phyloP scores from a whole-genome alignment of 176 grass and related monocot species.

The Bothriochloa decipiens region DNA sequence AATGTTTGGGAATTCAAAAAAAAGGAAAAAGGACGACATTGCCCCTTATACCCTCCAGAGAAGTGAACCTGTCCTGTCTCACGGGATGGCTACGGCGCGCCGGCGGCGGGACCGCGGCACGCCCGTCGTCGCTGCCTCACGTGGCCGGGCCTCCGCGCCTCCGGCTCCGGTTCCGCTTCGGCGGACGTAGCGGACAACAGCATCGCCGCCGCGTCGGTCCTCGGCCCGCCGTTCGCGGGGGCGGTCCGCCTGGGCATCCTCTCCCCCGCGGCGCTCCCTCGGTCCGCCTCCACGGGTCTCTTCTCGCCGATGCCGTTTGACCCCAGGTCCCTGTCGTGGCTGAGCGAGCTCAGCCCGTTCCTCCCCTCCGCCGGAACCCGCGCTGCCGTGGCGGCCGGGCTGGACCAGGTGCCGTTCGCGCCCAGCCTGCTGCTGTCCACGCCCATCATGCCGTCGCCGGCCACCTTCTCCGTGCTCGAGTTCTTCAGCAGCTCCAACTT shows the following conservation, averaged over 20 bases:
- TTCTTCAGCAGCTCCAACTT: slow-evolving; percentile 46
- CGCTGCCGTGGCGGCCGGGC: not conserved
- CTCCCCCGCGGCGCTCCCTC: slow-evolving; percentile 64
- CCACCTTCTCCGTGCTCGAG: slow-evolving; percentile 40
- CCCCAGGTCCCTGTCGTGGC: slow-evolving; percentile 50
- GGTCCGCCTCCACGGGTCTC: slow-evolving; percentile 48
- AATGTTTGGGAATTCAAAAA: too few species aligned
- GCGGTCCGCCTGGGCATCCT: slow-evolving; percentile 60
- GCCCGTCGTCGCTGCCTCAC: too few species aligned
- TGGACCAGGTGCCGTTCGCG: slow-evolving; percentile 19
- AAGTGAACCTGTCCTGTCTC: too few species aligned
- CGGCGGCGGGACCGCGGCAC: too few species aligned
- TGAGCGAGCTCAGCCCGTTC: slow-evolving; percentile 76
- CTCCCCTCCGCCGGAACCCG: slow-evolving; percentile 39
- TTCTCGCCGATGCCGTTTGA: slow-evolving; percentile 83
- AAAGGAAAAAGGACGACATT: too few species aligned
- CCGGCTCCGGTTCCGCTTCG: not conserved
- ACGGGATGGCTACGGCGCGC: too few species aligned
- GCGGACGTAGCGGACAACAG: not conserved
- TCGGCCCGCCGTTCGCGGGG: not conserved
- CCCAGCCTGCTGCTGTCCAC: slow-evolving; percentile 59
- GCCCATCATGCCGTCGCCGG: slow-evolving; percentile 76
- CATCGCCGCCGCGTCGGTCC: slow-evolving; percentile 5
- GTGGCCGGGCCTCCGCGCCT: too few species aligned
- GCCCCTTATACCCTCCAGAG: too few species aligned